Conservation (phyloP, 176 grass and related monocot genomes). For the Elymus sibiricus region DNA sequence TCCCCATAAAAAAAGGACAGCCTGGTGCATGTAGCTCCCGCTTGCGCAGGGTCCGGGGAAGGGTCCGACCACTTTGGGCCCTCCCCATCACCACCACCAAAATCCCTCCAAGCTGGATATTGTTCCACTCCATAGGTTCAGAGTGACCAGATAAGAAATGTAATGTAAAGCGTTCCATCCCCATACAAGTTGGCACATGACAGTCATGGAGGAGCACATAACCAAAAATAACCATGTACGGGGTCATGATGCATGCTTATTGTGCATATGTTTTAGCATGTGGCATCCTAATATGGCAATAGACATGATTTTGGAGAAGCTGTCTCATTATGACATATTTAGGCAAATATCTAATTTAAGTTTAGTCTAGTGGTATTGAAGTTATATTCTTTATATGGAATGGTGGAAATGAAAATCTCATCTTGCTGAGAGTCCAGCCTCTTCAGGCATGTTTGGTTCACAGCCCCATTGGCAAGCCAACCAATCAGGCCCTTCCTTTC, state of each 20-base stretch:
- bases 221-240: not conserved
- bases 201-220: not conserved
- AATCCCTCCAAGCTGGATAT: not conserved
- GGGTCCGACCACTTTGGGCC: too few species aligned
- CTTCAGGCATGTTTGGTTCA: slow-evolving; percentile 1
- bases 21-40: too few species aligned
- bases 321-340: not conserved
- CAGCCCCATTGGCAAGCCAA: not conserved
- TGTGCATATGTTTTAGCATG: not conserved
- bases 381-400: not conserved
- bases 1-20: too few species aligned
- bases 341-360: not conserved
- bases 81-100: too few species aligned
- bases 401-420: not conserved
- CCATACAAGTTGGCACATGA: not conserved
- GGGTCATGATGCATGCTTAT: not conserved
- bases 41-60: too few species aligned
- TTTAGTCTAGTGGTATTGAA: not conserved
- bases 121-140: not conserved
- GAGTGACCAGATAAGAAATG: not conserved
- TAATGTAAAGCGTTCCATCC: not conserved
- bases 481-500: not conserved
- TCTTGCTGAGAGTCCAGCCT: not conserved
- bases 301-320: not conserved
- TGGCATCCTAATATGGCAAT: not conserved